Conservation (phyloP, 129 eudicot species). For the Flaveria ramosissima region DNA sequence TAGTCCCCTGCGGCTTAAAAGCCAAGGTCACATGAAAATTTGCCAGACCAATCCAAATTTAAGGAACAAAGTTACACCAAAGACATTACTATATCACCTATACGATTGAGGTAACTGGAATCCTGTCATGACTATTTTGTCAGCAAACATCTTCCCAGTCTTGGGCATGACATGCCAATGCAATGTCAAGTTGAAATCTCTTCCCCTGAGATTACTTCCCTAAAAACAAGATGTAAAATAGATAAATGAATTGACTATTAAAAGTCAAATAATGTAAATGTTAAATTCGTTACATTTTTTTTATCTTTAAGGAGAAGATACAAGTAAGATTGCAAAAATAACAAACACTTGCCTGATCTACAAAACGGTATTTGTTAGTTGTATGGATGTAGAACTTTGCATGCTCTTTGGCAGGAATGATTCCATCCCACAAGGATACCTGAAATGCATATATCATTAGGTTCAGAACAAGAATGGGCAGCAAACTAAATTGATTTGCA, state of each 20-base stretch:
- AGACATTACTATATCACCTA: slow-evolving; percentile 35
- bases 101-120: slow-evolving; percentile 65
- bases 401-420: slow-evolving; percentile 69
- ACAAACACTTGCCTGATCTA: slow-evolving; percentile 62
- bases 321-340: no score
- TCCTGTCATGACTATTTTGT: slow-evolving; percentile 74
- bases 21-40: no score
- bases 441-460: no score
- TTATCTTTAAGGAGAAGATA: no score
- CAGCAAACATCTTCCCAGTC: slow-evolving; percentile 92
- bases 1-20: no score
- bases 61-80: not conserved
- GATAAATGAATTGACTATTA: no score
- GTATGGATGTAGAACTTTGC: slow-evolving; percentile 70
- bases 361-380: slow-evolving; percentile 81
- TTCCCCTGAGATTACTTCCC: slow-evolving; percentile 86
- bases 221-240: slow-evolving; percentile 6
- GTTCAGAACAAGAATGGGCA: no score
- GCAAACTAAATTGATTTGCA: no score
- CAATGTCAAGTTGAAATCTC: slow-evolving; percentile 73
- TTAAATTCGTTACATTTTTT: no score
- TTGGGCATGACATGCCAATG: slow-evolving; percentile 99
- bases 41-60: no score
- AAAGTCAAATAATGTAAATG: no score
- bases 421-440: slow-evolving; percentile 74